Evolutionary conservation across 2,329 filamentous ascomycete genomes (phyloP).

Genomic region (Blastomyces gilchristii): DNA sequence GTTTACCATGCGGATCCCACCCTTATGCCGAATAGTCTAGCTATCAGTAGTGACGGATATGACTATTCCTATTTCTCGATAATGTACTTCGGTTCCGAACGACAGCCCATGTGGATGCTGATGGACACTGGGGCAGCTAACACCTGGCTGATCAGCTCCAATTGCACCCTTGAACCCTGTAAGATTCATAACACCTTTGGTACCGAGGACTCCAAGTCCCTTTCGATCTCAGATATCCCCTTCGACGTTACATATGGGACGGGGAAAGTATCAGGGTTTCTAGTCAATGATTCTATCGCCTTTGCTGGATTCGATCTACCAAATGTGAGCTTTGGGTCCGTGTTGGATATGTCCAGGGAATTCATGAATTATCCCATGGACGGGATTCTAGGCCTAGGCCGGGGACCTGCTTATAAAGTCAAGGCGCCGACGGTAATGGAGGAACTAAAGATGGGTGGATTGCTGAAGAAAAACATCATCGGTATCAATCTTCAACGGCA

Average conservation of each 20-base stretch:
- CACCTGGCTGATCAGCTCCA: constrained; percentile 71
- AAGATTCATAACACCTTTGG: constrained; percentile 60
- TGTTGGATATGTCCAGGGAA: constrained; percentile 58
- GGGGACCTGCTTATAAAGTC: constrained; percentile 44
- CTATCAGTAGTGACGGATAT: constrained; percentile 44
- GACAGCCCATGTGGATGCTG: constrained; percentile 43
- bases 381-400: constrained; percentile 71
- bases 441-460: constrained; percentile 45
- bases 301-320: constrained; percentile 53
- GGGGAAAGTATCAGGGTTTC: constrained; percentile 57
- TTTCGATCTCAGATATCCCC: constrained; percentile 42
- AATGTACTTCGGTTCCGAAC: constrained; percentile 41
- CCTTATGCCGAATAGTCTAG: constrained; percentile 37
- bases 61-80: constrained; percentile 47
- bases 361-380: constrained; percentile 76
- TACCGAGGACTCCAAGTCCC: constrained; percentile 52
- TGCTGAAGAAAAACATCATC: constrained; percentile 57
- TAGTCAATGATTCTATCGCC: constrained; percentile 56
- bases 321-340: constrained; percentile 55
- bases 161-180: constrained; percentile 59
- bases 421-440: constrained; percentile 56
- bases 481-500: constrained; percentile 60
- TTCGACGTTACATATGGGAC: constrained; percentile 69
- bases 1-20: constrained; percentile 35
- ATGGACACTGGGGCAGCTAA: constrained; percentile 51